Conservation (phyloP, 2,329 filamentous ascomycete genomes). For the Dothiorella sarmentorum region DNA sequence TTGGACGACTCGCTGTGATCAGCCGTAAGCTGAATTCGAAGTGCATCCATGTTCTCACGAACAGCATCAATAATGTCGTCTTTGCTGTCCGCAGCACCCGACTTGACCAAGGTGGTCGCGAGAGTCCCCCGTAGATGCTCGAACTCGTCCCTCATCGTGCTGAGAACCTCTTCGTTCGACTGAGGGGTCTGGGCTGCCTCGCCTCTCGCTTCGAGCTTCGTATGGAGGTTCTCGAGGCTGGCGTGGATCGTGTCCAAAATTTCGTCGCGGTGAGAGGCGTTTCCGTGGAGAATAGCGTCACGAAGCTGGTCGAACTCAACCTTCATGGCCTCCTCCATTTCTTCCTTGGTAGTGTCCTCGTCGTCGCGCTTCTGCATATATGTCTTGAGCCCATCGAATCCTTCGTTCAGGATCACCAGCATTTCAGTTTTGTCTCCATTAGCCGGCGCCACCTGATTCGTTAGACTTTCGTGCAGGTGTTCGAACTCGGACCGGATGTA, state of each 20-base stretch:
- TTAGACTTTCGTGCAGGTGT: conserved; percentile 57
- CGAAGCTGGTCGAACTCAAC: conserved; percentile 79
- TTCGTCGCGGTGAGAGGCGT: conserved; percentile 57
- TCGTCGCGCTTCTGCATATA: conserved; percentile 37
- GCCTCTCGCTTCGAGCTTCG: conserved; percentile 39
- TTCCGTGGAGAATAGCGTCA: conserved; percentile 65
- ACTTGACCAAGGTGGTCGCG: conserved; percentile 49
- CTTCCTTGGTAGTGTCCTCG: conserved; percentile 40
- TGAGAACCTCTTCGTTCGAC: conserved; percentile 45
- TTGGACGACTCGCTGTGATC: conserved; percentile 42
- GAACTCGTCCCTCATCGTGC: conserved; percentile 57
- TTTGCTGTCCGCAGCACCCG: conserved; percentile 48
- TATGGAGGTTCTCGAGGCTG: conserved; percentile 47
- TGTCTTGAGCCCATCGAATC: conserved; percentile 41
- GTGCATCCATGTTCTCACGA: conserved; percentile 45
- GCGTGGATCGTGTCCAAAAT: conserved; percentile 58
- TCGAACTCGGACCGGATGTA: conserved; percentile 58
- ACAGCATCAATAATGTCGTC: conserved; percentile 71
- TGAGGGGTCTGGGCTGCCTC: conserved; percentile 23
- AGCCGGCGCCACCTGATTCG: conserved; percentile 40
- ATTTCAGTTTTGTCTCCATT: conserved; percentile 37
- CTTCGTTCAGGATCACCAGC: conserved; percentile 37
- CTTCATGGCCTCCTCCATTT: conserved; percentile 67
- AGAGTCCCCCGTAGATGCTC: conserved; percentile 59
- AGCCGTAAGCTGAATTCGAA: conserved; percentile 37